Evolutionary conservation across 2,329 filamentous ascomycete genomes (phyloP).

Genomic region (Purpureocillium takamizusanense): DNA sequence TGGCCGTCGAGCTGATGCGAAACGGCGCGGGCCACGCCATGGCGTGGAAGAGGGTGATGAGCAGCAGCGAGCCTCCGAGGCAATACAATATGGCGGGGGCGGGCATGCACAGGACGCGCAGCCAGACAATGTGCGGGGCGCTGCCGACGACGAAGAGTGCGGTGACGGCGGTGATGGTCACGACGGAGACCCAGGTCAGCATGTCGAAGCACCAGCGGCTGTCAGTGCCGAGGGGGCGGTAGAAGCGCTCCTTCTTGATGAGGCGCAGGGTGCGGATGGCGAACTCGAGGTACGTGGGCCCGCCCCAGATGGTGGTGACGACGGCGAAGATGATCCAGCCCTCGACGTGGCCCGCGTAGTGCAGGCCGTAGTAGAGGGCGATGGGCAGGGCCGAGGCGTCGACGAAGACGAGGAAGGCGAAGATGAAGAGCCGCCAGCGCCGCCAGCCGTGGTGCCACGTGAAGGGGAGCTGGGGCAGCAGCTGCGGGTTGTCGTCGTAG

Average conservation of each 20-base stretch:
- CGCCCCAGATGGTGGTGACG: constrained; percentile 45
- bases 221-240: constrained; percentile 37
- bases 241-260: constrained; percentile 37
- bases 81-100: constrained; percentile 41
- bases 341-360: constrained; percentile 28
- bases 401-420: constrained; percentile 38
- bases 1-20: constrained; percentile 54
- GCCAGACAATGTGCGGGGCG: constrained; percentile 38
- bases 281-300: constrained; percentile 46
- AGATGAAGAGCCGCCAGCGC: constrained; percentile 34
- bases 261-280: constrained; percentile 38
- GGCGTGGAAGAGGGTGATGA: constrained; percentile 23
- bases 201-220: constrained; percentile 41
- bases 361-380: constrained; percentile 41
- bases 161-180: constrained; percentile 40
- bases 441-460: constrained; percentile 30
- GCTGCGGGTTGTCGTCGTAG: constrained; percentile 26
- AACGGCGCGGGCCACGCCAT: constrained; percentile 43
- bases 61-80: constrained; percentile 29
- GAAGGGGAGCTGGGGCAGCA: constrained; percentile 30
- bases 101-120: constrained; percentile 42
- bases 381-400: constrained; percentile 36
- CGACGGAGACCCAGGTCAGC: constrained; percentile 33
- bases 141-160: constrained; percentile 40
- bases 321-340: constrained; percentile 39